A percentile compares a stretch with the other conserved stretches of the same genome.
Evolutionary conservation across 2,329 filamentous ascomycete genomes (phyloP).

Genomic region (Leptographium procerum): DNA sequence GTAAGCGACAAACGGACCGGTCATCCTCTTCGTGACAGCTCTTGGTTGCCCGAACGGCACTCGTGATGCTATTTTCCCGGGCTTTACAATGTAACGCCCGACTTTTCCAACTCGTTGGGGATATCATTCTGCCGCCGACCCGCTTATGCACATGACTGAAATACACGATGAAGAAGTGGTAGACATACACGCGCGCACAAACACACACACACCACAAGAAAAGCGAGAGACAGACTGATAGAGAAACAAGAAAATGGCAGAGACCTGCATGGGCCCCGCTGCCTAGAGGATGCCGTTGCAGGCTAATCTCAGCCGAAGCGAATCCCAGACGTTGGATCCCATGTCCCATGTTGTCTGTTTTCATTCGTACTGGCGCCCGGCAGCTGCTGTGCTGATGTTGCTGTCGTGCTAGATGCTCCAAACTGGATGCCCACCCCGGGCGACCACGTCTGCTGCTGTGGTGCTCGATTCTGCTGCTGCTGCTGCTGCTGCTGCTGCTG

Average conservation of each 20-base stretch:
- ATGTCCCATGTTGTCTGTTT: slow-evolving; percentile 5
- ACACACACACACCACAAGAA: background rate
- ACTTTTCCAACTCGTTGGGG: background rate
- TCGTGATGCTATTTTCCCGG: background rate
- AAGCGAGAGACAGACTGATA: background rate
- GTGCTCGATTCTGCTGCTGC: slow-evolving; percentile 1
- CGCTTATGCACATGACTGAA: background rate
- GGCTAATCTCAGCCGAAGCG: slow-evolving; percentile 8
- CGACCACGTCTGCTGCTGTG: slow-evolving; percentile 49
- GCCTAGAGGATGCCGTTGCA: background rate
- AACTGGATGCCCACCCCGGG: slow-evolving; percentile 76
- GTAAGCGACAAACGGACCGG: background rate
- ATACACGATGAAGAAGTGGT: background rate
- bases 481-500: slow-evolving; percentile 1
- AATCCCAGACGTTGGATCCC: slow-evolving; percentile 11
- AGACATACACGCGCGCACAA: background rate
- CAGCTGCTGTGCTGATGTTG: slow-evolving; percentile 8
- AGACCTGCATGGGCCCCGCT: background rate
- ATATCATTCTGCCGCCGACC: background rate
- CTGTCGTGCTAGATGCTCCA: slow-evolving; percentile 29
- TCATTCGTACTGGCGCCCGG: background rate
- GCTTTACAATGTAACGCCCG: background rate
- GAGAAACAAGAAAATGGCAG: background rate
- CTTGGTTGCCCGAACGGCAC: background rate
- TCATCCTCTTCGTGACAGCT: background rate